Evolutionary conservation across 2,329 filamentous ascomycete genomes (phyloP), one percentile per base, ranked within the genome.

Genomic region (Sordariomycetes sp.): DNA sequence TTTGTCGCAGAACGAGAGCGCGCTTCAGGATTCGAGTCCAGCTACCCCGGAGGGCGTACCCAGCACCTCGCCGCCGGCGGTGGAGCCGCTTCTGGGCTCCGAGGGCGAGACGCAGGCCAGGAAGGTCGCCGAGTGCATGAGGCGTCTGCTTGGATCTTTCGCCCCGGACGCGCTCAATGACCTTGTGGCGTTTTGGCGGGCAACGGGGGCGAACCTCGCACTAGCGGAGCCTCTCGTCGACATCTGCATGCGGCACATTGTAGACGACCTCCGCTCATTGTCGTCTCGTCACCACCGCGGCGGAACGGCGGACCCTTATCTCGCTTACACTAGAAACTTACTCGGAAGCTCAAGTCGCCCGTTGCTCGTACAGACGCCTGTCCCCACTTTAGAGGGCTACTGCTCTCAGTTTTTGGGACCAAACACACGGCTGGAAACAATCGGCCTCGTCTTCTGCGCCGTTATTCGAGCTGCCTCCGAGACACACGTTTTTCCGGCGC

Each of bases 371-470:
- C 35, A 39, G 36, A 39, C 13, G 39, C 2, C 20, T 55, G 5
- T 51, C 53, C 13, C 51, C 39, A 59, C 57, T 2, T 22, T 62
- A 42, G 58, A 59, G 7, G 55, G 56, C 3, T 62, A 61, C 8
- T 57, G 50, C 4, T 53, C 57, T 3, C 61, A 63, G 15, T 63
- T 65, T 42, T 52, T 57, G 17, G 51, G 58, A 3, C 28, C 60
- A 10, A 59, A 60, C 17, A 54, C 59, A 1, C 60, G 65, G 5
- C 66, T 64, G 63, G 65, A 67, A 53, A 64, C 62, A 1, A 25
- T 66, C 1, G 62, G 62, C 2, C 32, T 67, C 3, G 64, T 65
- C 48, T 62, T 62, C 39, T 62, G 61, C 0, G 63, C 63, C 6
- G 62, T 62, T 1, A 60, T 59, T 5, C 57, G 65, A 32, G 66